phyloP scores from a whole-genome alignment of 2,329 filamentous ascomycete species.

The Epicoccum sorghinum region DNA sequence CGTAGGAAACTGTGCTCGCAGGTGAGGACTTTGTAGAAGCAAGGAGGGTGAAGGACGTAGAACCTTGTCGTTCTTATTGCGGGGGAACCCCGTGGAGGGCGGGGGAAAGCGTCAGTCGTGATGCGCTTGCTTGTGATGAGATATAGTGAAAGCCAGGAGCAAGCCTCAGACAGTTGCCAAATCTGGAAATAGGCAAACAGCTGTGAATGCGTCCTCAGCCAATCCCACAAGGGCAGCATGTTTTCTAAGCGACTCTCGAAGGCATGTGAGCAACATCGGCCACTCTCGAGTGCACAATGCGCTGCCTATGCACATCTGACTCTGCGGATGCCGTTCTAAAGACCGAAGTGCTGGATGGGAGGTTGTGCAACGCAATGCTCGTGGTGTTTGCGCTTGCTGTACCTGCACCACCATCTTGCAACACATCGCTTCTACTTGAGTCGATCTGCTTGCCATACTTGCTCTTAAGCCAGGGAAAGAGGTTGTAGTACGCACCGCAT shows the following conservation, averaged over 20 bases:
- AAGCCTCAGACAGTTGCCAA: neutral
- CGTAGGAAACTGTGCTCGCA: neutral
- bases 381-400: constrained; percentile 9
- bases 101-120: constrained; percentile 5
- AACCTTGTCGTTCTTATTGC: neutral
- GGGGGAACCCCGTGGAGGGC: constrained; percentile 10
- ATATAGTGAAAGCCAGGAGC: neutral
- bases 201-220: neutral
- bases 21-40: neutral
- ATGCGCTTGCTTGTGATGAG: constrained; percentile 8
- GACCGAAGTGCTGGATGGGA: constrained; percentile 67
- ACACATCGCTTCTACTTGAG: neutral
- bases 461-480: constrained; percentile 62
- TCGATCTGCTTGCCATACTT: constrained; percentile 28
- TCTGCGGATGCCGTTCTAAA: constrained; percentile 63
- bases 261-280: constrained; percentile 7
- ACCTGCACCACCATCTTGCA: neutral
- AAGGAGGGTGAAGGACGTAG: neutral
- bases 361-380: constrained; percentile 52
- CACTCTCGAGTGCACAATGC: constrained; percentile 17
- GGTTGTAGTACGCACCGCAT: constrained; percentile 69
- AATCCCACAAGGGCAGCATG: neutral
- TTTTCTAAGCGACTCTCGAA: constrained; percentile 15
- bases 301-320: constrained; percentile 33
- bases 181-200: constrained; percentile 3